Conservation (phyloP, 331 rosid species). For the Spiraea crenata region DNA sequence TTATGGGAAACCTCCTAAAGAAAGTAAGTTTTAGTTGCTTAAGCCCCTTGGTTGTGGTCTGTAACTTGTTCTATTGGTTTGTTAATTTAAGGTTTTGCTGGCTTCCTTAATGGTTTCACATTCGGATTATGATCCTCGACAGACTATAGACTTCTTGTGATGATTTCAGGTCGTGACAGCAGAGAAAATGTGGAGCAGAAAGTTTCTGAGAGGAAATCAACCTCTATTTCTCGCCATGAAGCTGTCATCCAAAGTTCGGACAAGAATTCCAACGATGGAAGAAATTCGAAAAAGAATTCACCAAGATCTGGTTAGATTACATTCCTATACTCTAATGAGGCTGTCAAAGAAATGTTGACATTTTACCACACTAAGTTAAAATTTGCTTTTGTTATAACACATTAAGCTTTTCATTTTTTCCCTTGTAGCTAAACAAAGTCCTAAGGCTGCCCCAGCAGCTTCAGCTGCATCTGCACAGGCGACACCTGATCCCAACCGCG, state of each 20-base stretch:
- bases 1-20: slow-evolving; percentile 53
- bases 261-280: slow-evolving; percentile 36
- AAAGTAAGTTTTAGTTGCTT: slow-evolving; percentile 37
- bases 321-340: not conserved
- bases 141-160: not conserved
- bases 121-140: not conserved
- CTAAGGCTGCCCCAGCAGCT: slow-evolving; percentile 42
- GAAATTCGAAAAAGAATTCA: slow-evolving; percentile 41
- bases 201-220: slow-evolving; percentile 42
- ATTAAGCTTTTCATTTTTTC: slow-evolving; percentile 25
- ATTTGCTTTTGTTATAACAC: no score
- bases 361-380: no score
- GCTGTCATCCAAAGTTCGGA: slow-evolving; percentile 28
- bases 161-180: slow-evolving; percentile 38
- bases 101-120: not conserved
- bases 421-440: slow-evolving; percentile 52
- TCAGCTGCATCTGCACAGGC: slow-evolving; percentile 34
- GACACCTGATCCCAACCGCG: slow-evolving; percentile 42
- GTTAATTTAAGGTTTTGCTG: not conserved
- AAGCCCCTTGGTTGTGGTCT: not conserved
- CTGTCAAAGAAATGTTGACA: not conserved
- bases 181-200: slow-evolving; percentile 32
- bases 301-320: slow-evolving; percentile 46
- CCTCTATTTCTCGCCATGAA: slow-evolving; percentile 39
- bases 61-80: not conserved